phyloP scores from a whole-genome alignment of 2,329 filamentous ascomycete species.

The Emergomyces orientalis region DNA sequence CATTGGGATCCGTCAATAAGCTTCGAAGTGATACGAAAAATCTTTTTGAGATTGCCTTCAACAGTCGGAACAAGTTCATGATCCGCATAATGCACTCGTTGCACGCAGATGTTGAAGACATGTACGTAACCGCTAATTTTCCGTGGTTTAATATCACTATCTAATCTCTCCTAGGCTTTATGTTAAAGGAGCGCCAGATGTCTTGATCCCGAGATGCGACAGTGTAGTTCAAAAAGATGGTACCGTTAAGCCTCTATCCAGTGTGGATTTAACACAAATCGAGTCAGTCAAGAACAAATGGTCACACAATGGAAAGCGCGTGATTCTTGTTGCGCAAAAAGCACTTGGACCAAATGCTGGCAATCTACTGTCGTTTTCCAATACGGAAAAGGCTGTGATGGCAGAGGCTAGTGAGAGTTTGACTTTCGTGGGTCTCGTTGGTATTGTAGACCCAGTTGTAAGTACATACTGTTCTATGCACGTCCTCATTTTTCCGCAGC shows the following conservation, averaged over 20 bases:
- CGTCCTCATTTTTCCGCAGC: background rate
- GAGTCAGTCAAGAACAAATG: constrained; percentile 57
- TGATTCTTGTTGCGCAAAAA: constrained; percentile 58
- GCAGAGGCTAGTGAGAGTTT: constrained; percentile 43
- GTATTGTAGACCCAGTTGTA: constrained; percentile 49
- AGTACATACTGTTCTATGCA: background rate
- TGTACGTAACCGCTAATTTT: constrained; percentile 23
- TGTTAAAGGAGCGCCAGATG: constrained; percentile 72
- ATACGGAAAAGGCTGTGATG: constrained; percentile 49
- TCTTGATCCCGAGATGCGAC: constrained; percentile 56
- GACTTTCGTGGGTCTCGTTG: constrained; percentile 48
- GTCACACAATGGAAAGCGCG: constrained; percentile 59
- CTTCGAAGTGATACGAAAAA: constrained; percentile 55
- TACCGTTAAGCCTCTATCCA: constrained; percentile 42
- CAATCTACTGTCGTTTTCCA: constrained; percentile 35
- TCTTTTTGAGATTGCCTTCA: constrained; percentile 62
- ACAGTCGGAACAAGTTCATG: constrained; percentile 80
- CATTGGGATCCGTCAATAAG: constrained; percentile 51
- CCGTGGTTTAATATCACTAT: background rate
- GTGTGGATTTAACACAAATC: constrained; percentile 38
- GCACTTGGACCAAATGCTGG: constrained; percentile 45
- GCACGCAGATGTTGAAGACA: constrained; percentile 24
- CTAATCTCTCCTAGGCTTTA: constrained; percentile 37
- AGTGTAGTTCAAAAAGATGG: constrained; percentile 50
- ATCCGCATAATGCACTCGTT: constrained; percentile 48